phyloP scores from a whole-genome alignment of 495 filamentous ascomycete species.

The Penicillium manginii region DNA sequence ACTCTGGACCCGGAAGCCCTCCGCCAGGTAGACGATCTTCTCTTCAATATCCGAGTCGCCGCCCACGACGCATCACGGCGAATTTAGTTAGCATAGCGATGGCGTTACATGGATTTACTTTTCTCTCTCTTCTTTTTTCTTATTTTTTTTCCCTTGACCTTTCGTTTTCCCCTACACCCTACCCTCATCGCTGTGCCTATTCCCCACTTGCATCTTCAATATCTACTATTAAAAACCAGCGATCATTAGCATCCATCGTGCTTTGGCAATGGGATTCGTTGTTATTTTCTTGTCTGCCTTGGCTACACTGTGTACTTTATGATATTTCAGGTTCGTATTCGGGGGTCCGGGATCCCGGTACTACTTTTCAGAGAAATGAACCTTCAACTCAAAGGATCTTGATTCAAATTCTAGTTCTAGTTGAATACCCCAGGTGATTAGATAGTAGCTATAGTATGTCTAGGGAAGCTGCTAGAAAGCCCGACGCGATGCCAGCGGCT shows the following conservation, averaged over 20 bases:
- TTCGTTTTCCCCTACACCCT: too few relatives aligned
- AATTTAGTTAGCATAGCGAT: slow-evolving; percentile 48
- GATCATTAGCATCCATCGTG: slow-evolving; percentile 17
- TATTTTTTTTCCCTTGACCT: slow-evolving; percentile 11
- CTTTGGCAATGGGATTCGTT: neutral
- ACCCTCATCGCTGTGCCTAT: slow-evolving; percentile 17
- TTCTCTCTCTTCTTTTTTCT: slow-evolving; percentile 16
- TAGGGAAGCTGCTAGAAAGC: neutral
- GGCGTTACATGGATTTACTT: slow-evolving; percentile 37
- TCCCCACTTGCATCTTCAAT: slow-evolving; percentile 31
- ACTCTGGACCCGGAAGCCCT: slow-evolving; percentile 55
- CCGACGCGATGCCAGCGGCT: neutral
- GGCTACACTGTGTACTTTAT: neutral
- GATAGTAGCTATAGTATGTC: too few relatives aligned
- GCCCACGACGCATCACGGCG: slow-evolving; percentile 64
- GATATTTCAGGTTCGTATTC: neutral
- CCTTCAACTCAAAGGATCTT: too few relatives aligned
- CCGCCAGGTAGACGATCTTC: slow-evolving; percentile 65
- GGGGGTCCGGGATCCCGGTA: too few relatives aligned
- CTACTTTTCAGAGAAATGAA: neutral
- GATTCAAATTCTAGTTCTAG: too few relatives aligned
- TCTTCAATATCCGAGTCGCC: slow-evolving; percentile 68
- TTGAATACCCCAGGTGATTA: too few relatives aligned
- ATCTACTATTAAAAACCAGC: slow-evolving; percentile 15
- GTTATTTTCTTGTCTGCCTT: neutral